Evolutionary conservation across 257 asterid genomes (phyloP), one percentile per base, ranked within the genome.

Genomic region (Gentiana straminea): DNA sequence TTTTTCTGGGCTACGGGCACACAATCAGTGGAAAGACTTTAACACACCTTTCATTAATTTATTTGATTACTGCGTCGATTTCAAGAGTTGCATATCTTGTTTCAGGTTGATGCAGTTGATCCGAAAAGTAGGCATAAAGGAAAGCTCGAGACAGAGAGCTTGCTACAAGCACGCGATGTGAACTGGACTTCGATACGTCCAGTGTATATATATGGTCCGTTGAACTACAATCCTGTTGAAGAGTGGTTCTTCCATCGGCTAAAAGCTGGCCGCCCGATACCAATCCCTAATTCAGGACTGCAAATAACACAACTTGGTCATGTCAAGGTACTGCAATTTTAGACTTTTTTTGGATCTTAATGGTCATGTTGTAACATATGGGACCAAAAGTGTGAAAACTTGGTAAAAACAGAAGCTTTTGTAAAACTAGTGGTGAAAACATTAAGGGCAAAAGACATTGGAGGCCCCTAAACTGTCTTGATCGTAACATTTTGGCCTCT

Each of bases 91-190:
- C 45, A 24, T 39, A 15, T 46, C 15, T 33, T 66, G 63, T 59
- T 24, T 24, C 73, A 91, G 98, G 61, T 35, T 32, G 97, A 85
- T 69, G 98, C 94, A 74, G 98, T 84, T 66, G 97, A 92, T 61
- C 97, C 95, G 46, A 92, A 92, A 84, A 92, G 98, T 64, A 81
- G 98, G 65, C 98, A 92, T 81, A 92, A 92, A 75, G 98, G 98
- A 52, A 92, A 92, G 78, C 95, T 92, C 3, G 98, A 92, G 79
- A 92, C 95, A 0, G 98, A 92, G 83, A 83, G 77, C 80, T 75
- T 92, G 67, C 60, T 88, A 62, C 72, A 59, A 53, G 76, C 88
- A 58, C 71, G 82, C 8, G 93, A 53, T 12, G 91, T 92, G 62
- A 92, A 88, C 72, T 92, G 90, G 93, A 92, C 97, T 41, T 85